Percentiles rank a stretch among this genome's conserved stretches.
These are phyloP conservation scores for Didymella segeticola DNA, from an alignment of 2,329 filamentous ascomycete genomes.

Conservation along the genomic window DNA sequence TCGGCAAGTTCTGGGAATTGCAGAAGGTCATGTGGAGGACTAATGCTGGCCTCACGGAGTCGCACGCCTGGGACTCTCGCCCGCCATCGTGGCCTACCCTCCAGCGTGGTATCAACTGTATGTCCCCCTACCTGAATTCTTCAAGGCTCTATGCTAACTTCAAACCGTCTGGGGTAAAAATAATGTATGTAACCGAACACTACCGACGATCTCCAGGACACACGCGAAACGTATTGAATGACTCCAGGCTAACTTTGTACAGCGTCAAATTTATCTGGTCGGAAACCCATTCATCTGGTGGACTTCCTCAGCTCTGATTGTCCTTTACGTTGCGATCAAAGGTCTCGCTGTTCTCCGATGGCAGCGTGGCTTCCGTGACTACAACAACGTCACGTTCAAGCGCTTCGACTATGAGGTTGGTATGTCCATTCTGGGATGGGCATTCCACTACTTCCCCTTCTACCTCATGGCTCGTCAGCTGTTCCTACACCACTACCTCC, in stretches of 20 bases:
- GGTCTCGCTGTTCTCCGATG: constrained; percentile 85
- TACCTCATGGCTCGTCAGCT: constrained; percentile 97
- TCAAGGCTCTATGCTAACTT: background rate
- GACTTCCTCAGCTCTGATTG: constrained; percentile 79
- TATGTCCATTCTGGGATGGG: constrained; percentile 89
- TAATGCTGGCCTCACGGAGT: constrained; percentile 94
- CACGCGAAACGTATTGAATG: background rate
- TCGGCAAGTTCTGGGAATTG: constrained; percentile 97
- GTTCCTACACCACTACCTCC: constrained; percentile 98
- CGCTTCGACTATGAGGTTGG: constrained; percentile 98
- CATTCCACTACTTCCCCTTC: constrained; percentile 98
- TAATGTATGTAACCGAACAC: constrained; percentile 58
- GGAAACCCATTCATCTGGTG: constrained; percentile 88
- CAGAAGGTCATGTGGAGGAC: constrained; percentile 99
- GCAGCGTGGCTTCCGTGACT: constrained; percentile 93
- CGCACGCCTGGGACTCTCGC: constrained; percentile 96
- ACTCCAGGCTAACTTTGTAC: constrained; percentile 12
- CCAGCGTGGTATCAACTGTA: constrained; percentile 88
- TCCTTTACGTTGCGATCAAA: constrained; percentile 83
- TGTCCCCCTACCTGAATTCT: background rate
- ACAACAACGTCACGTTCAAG: constrained; percentile 82
- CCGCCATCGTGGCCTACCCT: constrained; percentile 93
- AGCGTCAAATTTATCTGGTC: constrained; percentile 91
- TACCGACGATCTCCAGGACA: background rate
- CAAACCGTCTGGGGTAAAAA: constrained; percentile 81